A percentile compares a stretch with the other conserved stretches of the same genome.
These are phyloP conservation scores for Neltuma alba DNA, from an alignment of 306 rosid species.

Conservation along the genomic window DNA sequence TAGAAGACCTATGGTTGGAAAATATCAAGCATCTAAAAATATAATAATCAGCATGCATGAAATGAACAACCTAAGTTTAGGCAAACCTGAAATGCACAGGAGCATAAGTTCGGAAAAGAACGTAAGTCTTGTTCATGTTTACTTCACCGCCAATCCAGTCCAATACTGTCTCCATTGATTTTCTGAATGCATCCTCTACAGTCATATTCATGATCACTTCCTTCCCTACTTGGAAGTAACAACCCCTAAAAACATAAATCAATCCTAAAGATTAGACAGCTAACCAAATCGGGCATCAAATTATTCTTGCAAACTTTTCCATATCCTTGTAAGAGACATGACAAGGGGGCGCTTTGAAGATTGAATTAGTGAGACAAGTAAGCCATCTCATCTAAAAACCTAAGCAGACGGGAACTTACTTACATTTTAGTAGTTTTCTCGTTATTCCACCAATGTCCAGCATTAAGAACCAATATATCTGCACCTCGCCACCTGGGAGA, in stretches of 20 bases:
- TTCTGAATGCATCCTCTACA: constrained; percentile 62
- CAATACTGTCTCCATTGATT: constrained; percentile 65
- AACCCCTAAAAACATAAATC: constrained; percentile 57
- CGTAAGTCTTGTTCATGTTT: constrained; percentile 70
- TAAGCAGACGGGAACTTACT: constrained; percentile 20
- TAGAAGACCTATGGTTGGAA: constrained; percentile 7
- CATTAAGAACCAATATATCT: constrained; percentile 77
- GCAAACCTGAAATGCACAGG: constrained; percentile 94
- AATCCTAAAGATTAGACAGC: constrained; percentile 30
- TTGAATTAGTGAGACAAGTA: constrained; percentile 31
- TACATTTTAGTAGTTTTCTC: constrained; percentile 78
- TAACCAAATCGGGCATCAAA: constrained; percentile 8
- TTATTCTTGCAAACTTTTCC: constrained; percentile 13
- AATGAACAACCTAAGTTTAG: constrained; percentile 2
- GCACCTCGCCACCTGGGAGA: constrained; percentile 70
- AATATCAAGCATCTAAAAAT: constrained; percentile 26
- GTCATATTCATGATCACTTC: constrained; percentile 81
- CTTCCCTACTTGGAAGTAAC: constrained; percentile 80
- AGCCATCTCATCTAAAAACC: constrained; percentile 18
- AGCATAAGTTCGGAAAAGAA: constrained; percentile 80
- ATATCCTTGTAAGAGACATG: constrained; percentile 5
- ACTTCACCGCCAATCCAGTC: constrained; percentile 68
- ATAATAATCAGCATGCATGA: constrained; percentile 2
- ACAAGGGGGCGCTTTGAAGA: constrained; percentile 14
- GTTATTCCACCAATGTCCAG: constrained; percentile 94